phyloP scores from a whole-genome alignment of 78 protist genomes.

The Bigelowiella natans region DNA sequence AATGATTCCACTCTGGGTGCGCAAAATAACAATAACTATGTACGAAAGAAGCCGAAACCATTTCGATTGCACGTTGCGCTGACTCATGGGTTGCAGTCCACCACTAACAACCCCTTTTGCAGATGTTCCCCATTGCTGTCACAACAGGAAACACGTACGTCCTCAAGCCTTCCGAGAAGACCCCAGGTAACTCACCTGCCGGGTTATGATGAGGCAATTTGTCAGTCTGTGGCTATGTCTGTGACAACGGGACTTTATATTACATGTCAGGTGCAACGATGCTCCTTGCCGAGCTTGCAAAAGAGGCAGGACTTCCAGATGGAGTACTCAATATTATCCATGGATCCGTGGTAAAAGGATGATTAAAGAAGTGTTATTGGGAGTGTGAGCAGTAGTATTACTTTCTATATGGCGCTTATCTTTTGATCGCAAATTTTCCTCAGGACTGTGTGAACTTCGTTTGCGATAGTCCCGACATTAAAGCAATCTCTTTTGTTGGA shows the following conservation, averaged over 20 bases:
- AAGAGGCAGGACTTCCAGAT: constrained; percentile 64
- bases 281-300: constrained; percentile 65
- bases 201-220: no score
- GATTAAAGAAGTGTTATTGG: not conserved
- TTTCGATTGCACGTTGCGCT: no score
- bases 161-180: constrained; percentile 85
- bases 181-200: no score
- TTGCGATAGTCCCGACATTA: constrained; percentile 69
- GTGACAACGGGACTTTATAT: no score
- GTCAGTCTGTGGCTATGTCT: no score
- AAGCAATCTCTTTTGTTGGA: constrained; percentile 95
- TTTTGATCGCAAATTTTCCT: not conserved
- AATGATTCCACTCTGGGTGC: constrained; percentile 86
- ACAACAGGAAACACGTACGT: constrained; percentile 85
- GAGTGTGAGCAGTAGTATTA: not conserved
- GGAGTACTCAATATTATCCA: constrained; percentile 62
- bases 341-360: constrained; percentile 18
- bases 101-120: not conserved
- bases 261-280: constrained; percentile 40
- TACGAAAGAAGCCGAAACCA: no score
- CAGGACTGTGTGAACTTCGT: not conserved
- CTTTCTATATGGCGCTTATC: not conserved
- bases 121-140: constrained; percentile 85
- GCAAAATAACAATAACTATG: no score
- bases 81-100: not conserved